A percentile compares a stretch with the other conserved stretches of the same genome.
These are phyloP conservation scores for Kokia cookei DNA, from an alignment of 441 rosid genomes.

Conservation along the genomic window DNA sequence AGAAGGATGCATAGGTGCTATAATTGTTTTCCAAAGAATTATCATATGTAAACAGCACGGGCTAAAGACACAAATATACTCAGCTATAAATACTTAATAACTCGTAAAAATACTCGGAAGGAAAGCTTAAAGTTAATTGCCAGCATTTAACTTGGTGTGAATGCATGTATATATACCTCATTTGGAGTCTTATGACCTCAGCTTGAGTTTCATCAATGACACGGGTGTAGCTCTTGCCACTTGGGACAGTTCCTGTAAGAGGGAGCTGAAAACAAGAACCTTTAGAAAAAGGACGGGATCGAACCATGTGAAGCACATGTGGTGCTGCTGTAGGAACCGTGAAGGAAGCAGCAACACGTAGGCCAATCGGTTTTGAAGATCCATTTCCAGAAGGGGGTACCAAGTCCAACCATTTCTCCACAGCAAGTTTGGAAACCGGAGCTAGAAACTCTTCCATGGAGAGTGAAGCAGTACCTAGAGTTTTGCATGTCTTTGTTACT, in stretches of 20 bases:
- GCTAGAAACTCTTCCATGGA: conserved; percentile 44
- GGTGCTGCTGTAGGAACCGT: conserved; percentile 53
- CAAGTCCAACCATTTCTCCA: conserved; percentile 75
- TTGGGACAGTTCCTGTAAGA: conserved; percentile 31
- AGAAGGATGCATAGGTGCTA: background rate
- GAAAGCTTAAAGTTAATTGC: background rate
- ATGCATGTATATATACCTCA: conserved; percentile 50
- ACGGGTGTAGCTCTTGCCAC: conserved; percentile 32
- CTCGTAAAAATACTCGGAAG: background rate
- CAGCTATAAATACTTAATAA: background rate
- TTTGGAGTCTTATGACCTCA: conserved; percentile 59
- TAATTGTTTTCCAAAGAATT: background rate
- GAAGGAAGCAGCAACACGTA: conserved; percentile 60
- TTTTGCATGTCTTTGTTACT: conserved; percentile 31
- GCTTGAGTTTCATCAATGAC: conserved; percentile 45
- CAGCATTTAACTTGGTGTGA: conserved; percentile 10
- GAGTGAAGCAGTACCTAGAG: conserved; percentile 53
- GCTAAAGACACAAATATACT: background rate
- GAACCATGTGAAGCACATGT: conserved; percentile 46
- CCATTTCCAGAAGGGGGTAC: conserved; percentile 32
- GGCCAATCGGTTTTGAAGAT: conserved; percentile 45
- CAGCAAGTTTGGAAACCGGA: conserved; percentile 56
- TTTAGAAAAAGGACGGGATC: conserved; percentile 24
- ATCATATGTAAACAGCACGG: background rate
- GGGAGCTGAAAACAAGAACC: conserved; percentile 44